Evolutionary conservation across 2,329 filamentous ascomycete species (phyloP).

Genomic region (Neopestalotiopsis sp.): DNA sequence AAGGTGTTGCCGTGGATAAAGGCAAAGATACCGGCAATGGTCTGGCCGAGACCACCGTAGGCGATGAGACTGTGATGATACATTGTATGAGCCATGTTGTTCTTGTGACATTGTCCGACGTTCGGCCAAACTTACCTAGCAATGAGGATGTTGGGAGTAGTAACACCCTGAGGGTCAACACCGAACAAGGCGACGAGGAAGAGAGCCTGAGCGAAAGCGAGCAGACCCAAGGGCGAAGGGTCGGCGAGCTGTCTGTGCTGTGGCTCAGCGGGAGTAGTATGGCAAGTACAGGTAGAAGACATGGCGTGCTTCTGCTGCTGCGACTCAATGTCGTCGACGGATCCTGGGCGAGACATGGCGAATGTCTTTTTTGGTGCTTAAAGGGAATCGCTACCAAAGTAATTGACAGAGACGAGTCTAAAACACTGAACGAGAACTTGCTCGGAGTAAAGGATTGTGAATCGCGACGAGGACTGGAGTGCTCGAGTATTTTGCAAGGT

Average conservation of each 20-base stretch:
- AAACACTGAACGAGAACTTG: not conserved
- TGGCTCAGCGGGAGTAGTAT: conserved; percentile 22
- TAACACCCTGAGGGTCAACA: conserved; percentile 27
- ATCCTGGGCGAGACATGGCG: conserved; percentile 25
- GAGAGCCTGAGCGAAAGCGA: conserved; percentile 41
- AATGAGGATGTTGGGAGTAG: conserved; percentile 34
- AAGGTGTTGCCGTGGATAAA: conserved; percentile 34
- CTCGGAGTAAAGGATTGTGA: not conserved
- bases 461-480: not conserved
- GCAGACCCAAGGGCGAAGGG: conserved; percentile 37
- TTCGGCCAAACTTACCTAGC: conserved; percentile 21
- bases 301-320: conserved; percentile 15
- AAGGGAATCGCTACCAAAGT: not conserved
- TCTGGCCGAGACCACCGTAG: conserved; percentile 38
- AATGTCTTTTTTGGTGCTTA: not conserved
- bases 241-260: conserved; percentile 26
- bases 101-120: not conserved
- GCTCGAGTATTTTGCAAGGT: not conserved
- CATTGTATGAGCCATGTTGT: not conserved
- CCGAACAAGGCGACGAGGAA: conserved; percentile 30
- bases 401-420: not conserved
- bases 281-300: conserved; percentile 7
- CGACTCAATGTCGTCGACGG: conserved; percentile 29
- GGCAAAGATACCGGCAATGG: conserved; percentile 30
- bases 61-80: conserved; percentile 35